Evolutionary conservation across 2,329 filamentous ascomycete genomes (phyloP), one percentile per base, ranked within the genome.

Genomic region (Neofusicoccum sp.): DNA sequence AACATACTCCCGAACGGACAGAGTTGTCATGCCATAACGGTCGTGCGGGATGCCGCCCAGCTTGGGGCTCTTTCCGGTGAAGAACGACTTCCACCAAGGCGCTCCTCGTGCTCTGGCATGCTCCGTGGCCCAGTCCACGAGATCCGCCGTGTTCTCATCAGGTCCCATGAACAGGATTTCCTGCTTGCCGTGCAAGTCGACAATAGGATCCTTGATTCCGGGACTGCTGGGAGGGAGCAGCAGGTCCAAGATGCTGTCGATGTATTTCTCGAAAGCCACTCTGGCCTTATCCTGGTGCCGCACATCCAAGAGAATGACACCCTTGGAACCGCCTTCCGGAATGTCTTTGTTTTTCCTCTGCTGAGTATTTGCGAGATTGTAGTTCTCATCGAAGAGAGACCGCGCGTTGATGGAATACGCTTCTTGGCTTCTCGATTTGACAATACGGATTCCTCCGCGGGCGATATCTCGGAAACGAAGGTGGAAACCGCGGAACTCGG

Each of bases 281-380:
- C 84, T 85, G 16, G 89, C 89, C 79, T 93, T 96, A 76, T 97
- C 91, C 77, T 99, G 95, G 77, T 97, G 92, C 73, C 93, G 89
- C 64, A 91, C 86, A 75, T 99, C 93, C 41, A 99, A 86, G 48
- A 99, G 84, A 63, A 99, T 93, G 61, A 99, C 95, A 79, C 95
- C 95, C 81, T 99, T 99, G 70, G 93, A 96, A 60, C 95, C 95
- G 65, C 95, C 95, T 79, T 99, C 95, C 2, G 95, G 95, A 57
- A 99, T 99, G 71, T 99, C 95, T 82, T 99, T 99, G 84, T 99
- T 99, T 85, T 99, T 99, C 72, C 95, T 91, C 79, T 99, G 95
- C 78, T 99, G 95, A 0, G 95, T 99, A 78, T 96, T 98, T 66
- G 95, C 93, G 63, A 99, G 85, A 65, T 95, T 96, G 78, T 99